These are phyloP conservation scores for Xylaria curta DNA, from an alignment of 495 filamentous ascomycete species.

Conservation along the genomic window DNA sequence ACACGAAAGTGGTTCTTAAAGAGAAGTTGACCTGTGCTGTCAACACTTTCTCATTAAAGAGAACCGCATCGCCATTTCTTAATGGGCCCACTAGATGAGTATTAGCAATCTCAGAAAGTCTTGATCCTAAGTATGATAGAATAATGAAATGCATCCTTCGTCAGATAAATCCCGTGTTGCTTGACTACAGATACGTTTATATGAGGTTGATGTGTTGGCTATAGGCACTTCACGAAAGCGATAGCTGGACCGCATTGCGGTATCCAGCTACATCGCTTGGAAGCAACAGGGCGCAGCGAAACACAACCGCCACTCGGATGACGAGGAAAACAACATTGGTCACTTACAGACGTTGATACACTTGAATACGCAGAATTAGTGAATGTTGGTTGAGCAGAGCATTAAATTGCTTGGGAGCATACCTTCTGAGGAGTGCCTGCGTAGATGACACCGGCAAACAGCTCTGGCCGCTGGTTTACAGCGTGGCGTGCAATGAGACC, in stretches of 20 bases:
- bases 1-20: conserved; percentile 81
- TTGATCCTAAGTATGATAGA: not conserved
- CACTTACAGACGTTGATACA: conserved; percentile 28
- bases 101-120: not conserved
- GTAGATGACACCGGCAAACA: conserved; percentile 87
- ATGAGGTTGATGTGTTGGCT: not conserved
- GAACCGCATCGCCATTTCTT: conserved; percentile 87
- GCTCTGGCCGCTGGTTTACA: conserved; percentile 83
- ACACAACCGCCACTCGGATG: not conserved
- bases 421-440: conserved; percentile 75
- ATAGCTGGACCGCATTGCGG: not conserved
- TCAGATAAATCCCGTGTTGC: not conserved
- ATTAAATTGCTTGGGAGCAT: not conserved
- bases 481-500: conserved; percentile 90
- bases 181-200: not conserved
- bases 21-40: conserved; percentile 96
- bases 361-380: conserved; percentile 18
- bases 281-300: not conserved
- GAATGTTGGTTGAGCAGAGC: not conserved
- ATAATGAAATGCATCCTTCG: not conserved
- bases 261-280: not conserved
- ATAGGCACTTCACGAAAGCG: not conserved
- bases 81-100: conserved; percentile 79
- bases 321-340: not conserved
- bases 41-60: conserved; percentile 87